Base-by-base conservation (phyloP, 768 basidiomycete species). In the Chalciporus piperatus region DNA sequence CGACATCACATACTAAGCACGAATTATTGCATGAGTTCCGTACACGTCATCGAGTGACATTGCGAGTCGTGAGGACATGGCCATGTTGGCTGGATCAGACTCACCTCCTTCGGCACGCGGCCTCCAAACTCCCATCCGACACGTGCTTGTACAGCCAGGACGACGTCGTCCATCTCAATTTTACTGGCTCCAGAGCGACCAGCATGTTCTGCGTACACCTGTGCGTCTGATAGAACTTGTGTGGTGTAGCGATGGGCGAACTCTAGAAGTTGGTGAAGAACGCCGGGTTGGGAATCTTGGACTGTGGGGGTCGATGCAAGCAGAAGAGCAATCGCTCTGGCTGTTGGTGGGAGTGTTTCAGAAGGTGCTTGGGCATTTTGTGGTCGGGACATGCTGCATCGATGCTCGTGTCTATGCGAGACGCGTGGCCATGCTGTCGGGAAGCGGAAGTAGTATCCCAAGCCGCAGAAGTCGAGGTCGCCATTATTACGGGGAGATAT, bases 41-140 rank as follows among this genome's bases (percentile, higher is more conserved):
- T 37, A 14, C 35, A 51, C 22, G 19, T 12, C 45, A 7, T 37
- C 10, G 16, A 37, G 35, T n/a, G n/a, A 37, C 32, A 32, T 32
- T 16, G 28, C 20, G 38, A 14, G 28, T 14, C n/a, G 39, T 3
- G 17, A 5, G 2, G 14, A 20, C 2, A 22, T 11, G 25, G 33
- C 28, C 8, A 16, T n/a, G 28, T 30, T 12, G 19, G 35, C 33
- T 28, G 39, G 1, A n/a, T n/a, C n/a, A 8, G 41, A 68, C 74
- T 25, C 50, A 92, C 91, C 82, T 93, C 91, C 71, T 92, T 92
- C 3, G 91, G 91, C 25, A 93, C 82, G 35, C 90, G 78, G 6
- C 92, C 91, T 20, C 90, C 91, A 65, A 92, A 88, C 68, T 93
- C 92, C 92, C 92, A 93, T 39, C 91, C 92, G 4, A 93, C 92